These are phyloP conservation scores for Paradendryphiella salina DNA, from an alignment of 2,329 filamentous ascomycete genomes.

Conservation along the genomic window DNA sequence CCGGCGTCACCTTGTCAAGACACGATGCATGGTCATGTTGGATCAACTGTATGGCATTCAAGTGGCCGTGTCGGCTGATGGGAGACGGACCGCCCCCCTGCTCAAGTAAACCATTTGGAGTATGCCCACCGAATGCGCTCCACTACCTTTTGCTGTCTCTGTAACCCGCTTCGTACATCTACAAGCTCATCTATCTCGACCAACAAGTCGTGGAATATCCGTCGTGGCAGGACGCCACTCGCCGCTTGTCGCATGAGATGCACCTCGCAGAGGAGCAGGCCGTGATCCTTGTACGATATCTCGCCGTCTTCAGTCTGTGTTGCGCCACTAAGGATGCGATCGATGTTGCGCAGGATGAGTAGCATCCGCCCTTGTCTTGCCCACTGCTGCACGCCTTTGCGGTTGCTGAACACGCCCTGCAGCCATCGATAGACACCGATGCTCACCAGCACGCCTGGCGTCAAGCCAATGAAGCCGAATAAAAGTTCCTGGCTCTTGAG, in stretches of 20 bases:
- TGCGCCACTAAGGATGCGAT: conserved; percentile 62
- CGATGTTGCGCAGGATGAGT: conserved; percentile 83
- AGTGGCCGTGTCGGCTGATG: conserved; percentile 1
- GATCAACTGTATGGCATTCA: neutral
- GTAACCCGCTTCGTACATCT: conserved; percentile 75
- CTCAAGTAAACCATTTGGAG: conserved; percentile 65
- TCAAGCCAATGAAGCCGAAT: conserved; percentile 93
- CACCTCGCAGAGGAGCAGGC: conserved; percentile 84
- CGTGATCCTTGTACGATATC: conserved; percentile 89
- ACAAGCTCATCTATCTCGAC: conserved; percentile 86
- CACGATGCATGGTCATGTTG: neutral
- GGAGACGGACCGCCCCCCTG: neutral
- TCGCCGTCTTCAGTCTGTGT: conserved; percentile 70
- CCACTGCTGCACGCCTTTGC: conserved; percentile 67
- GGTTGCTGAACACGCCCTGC: conserved; percentile 67
- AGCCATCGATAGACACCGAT: conserved; percentile 76
- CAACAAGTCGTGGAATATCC: conserved; percentile 80
- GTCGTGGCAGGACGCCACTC: conserved; percentile 67
- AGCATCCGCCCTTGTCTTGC: conserved; percentile 71
- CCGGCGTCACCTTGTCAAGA: neutral
- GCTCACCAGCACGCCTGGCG: conserved; percentile 86
- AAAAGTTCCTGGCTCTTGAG: conserved; percentile 96
- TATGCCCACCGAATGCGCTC: conserved; percentile 91
- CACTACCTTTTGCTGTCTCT: conserved; percentile 75
- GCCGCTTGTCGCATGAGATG: conserved; percentile 77